These are phyloP conservation scores for Sugiyamaella japonica DNA, from an alignment of 1,139 yeast species.

Conservation along the genomic window DNA sequence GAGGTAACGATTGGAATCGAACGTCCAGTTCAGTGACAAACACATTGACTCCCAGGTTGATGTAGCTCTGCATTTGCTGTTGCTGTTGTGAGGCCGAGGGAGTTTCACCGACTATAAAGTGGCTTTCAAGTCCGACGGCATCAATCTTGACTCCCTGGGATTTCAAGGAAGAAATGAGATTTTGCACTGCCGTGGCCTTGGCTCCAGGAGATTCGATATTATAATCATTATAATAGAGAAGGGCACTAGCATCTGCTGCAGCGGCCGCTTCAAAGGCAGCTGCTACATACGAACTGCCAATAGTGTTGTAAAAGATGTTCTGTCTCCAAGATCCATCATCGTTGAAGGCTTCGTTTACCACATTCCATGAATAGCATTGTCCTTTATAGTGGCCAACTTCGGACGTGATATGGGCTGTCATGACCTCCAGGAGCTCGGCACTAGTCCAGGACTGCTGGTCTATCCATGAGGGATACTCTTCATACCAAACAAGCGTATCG, in stretches of 20 bases:
- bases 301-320: slow-evolving; percentile 19
- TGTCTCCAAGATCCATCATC: slow-evolving; percentile 20
- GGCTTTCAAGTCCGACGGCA: slow-evolving; percentile 19
- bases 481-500: slow-evolving; percentile 18
- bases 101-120: slow-evolving; percentile 12
- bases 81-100: slow-evolving; percentile 16
- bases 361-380: slow-evolving; percentile 17
- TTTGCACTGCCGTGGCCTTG: slow-evolving; percentile 19
- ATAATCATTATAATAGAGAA: slow-evolving; percentile 20
- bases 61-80: slow-evolving; percentile 12
- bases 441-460: background rate
- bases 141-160: slow-evolving; percentile 17
- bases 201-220: slow-evolving; percentile 20
- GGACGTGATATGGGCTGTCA: slow-evolving; percentile 17
- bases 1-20: slow-evolving; percentile 8
- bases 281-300: slow-evolving; percentile 17
- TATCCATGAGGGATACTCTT: slow-evolving; percentile 16
- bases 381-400: slow-evolving; percentile 20
- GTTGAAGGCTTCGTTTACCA: slow-evolving; percentile 20
- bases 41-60: slow-evolving; percentile 13
- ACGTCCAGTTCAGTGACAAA: slow-evolving; percentile 14
- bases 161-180: slow-evolving; percentile 16
- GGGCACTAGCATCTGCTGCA: slow-evolving; percentile 18
- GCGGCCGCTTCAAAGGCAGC: slow-evolving; percentile 17
- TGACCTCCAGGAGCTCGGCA: slow-evolving; percentile 5